Percentiles rank a stretch among this genome's conserved stretches.
Evolutionary conservation across 306 rosid species (phyloP).

Genomic region (Pueraria montana): DNA sequence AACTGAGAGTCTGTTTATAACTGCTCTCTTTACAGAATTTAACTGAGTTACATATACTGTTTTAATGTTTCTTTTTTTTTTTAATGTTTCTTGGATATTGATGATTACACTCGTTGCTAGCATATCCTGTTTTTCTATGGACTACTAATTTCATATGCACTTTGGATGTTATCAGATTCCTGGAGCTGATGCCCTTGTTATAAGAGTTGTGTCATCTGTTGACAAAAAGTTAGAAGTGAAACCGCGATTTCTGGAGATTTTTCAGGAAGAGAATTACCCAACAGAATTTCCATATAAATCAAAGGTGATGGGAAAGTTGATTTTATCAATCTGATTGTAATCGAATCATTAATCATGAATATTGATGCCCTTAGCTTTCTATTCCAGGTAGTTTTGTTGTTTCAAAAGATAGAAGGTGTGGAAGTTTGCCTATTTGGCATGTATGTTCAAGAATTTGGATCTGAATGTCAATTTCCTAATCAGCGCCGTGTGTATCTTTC

Average conservation of each 20-base stretch:
- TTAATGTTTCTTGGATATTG: conserved; percentile 13
- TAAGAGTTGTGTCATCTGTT: conserved; percentile 97
- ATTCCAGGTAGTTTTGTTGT: conserved; percentile 83
- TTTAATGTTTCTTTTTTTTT: not conserved
- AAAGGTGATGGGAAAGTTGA: conserved; percentile 66
- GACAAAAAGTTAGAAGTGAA: conserved; percentile 99
- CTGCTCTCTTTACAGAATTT: too few species aligned
- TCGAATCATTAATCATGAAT: conserved; percentile 1
- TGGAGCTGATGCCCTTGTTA: conserved; percentile 87
- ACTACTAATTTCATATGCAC: conserved; percentile 38
- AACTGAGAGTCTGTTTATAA: too few species aligned
- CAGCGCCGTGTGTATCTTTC: conserved; percentile 99
- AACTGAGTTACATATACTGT: too few species aligned
- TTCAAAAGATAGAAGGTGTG: conserved; percentile 98
- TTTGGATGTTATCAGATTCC: conserved; percentile 71
- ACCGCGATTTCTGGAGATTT: conserved; percentile 90
- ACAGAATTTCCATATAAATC: conserved; percentile 96
- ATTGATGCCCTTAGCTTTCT: conserved; percentile 27
- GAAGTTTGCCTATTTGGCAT: conserved; percentile 99
- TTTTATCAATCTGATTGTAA: conserved; percentile 10
- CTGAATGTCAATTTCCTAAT: conserved; percentile 91
- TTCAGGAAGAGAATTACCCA: conserved; percentile 96
- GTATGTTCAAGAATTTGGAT: conserved; percentile 99
- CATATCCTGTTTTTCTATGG: not conserved
- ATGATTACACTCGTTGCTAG: conserved; percentile 5